phyloP scores from a whole-genome alignment of 371 early-diverging fungal species.

The Smittium culicis region DNA sequence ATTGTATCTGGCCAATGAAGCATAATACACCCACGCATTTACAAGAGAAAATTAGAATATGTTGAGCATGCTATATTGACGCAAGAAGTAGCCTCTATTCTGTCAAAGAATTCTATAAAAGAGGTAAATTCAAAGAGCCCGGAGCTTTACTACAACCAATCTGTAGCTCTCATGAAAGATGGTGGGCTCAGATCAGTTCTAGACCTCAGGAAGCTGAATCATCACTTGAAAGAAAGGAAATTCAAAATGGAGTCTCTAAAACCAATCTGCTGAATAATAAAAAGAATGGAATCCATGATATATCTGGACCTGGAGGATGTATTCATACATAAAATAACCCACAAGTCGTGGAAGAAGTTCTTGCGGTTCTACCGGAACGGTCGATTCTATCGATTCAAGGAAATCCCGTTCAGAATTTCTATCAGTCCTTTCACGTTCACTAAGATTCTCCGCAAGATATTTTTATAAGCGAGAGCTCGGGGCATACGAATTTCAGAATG shows the following conservation, averaged over 20 bases:
- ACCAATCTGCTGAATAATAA: conserved; percentile 21
- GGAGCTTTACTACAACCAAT: not conserved
- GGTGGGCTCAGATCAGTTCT: conserved; percentile 18
- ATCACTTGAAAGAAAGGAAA: conserved; percentile 19
- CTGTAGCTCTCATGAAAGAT: not conserved
- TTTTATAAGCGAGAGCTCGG: conserved; percentile 21
- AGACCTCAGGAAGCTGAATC: conserved; percentile 25
- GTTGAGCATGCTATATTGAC: too few relatives aligned
- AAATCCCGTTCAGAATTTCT: conserved; percentile 33
- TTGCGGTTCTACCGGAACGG: conserved; percentile 35
- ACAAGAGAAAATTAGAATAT: too few relatives aligned
- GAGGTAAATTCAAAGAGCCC: not conserved
- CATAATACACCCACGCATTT: too few relatives aligned
- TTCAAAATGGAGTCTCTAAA: conserved; percentile 23
- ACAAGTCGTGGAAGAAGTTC: conserved; percentile 19
- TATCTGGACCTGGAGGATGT: conserved; percentile 26
- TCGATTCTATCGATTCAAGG: conserved; percentile 32
- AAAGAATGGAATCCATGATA: conserved; percentile 21
- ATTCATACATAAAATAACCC: conserved; percentile 26
- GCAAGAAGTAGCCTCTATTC: not conserved
- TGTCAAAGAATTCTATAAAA: not conserved
- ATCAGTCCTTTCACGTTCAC: conserved; percentile 34
- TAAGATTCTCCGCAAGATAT: conserved; percentile 24
- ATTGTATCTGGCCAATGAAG: too few relatives aligned
- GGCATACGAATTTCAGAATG: conserved; percentile 28